Evolutionary conservation across 2,329 filamentous ascomycete genomes (phyloP).

Genomic region (Ophiostoma fasciatum): DNA sequence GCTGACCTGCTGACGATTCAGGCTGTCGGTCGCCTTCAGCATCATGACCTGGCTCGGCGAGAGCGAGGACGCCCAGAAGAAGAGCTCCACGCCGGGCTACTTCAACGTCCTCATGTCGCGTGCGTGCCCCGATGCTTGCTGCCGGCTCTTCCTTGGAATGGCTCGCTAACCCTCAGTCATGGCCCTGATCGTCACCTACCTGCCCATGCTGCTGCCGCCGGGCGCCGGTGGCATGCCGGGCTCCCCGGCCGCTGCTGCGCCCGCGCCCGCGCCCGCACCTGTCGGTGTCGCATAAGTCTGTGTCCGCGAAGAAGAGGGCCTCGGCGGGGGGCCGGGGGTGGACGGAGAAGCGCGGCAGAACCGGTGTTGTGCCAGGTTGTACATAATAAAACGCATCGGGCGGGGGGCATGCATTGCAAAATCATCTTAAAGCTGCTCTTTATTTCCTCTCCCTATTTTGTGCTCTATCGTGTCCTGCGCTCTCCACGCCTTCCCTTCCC

Average conservation of each 20-base stretch:
- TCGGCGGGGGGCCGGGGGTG: no score
- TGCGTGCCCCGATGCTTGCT: slow-evolving; percentile 9
- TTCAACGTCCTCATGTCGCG: slow-evolving; percentile 23
- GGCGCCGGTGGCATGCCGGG: no score
- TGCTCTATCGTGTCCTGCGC: no score
- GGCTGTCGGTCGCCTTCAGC: no score
- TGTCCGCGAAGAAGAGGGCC: no score
- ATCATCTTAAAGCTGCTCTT: no score
- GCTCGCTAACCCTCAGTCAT: slow-evolving; percentile 15
- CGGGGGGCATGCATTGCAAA: no score
- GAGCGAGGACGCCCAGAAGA: slow-evolving; percentile 51
- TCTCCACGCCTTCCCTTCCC: not conserved
- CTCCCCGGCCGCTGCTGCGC: no score
- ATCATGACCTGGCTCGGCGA: slow-evolving; percentile 66
- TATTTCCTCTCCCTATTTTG: no score
- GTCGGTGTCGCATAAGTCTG: slow-evolving; percentile 11
- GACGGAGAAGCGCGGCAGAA: no score
- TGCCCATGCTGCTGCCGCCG: slow-evolving; percentile 23
- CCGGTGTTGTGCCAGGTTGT: not conserved
- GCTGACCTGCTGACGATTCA: no score
- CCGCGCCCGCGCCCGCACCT: slow-evolving; percentile 17
- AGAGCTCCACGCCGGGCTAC: slow-evolving; percentile 45
- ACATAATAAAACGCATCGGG: no score
- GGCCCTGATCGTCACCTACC: slow-evolving; percentile 22
- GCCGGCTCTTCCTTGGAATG: not conserved